These are phyloP conservation scores for Penicillium ucsense DNA, from an alignment of 495 filamentous ascomycete genomes.

Conservation along the genomic window DNA sequence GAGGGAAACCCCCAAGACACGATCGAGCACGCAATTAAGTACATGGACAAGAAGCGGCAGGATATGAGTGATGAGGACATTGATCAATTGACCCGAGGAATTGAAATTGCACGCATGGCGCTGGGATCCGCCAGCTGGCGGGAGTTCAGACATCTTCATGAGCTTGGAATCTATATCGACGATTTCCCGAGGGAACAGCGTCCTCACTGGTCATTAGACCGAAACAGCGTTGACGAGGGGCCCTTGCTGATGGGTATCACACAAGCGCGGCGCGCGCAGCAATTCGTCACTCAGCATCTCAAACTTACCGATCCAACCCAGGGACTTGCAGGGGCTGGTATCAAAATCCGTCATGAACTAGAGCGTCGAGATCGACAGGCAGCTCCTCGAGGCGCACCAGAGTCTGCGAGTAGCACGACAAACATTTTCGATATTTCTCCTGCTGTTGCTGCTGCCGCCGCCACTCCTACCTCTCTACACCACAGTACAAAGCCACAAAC, in stretches of 20 bases:
- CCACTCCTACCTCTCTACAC: constrained; percentile 6
- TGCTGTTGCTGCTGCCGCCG: constrained; percentile 1
- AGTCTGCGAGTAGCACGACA: background rate
- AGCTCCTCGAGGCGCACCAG: background rate
- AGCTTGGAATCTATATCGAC: constrained; percentile 65
- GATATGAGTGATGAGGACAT: constrained; percentile 50
- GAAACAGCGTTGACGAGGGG: constrained; percentile 11
- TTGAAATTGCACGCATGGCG: constrained; percentile 51
- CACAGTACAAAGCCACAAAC: constrained; percentile 18
- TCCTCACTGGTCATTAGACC: constrained; percentile 54
- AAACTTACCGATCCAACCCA: constrained; percentile 35
- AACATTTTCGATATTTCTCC: no score
- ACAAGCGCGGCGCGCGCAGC: constrained; percentile 49
- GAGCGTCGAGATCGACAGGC: constrained; percentile 10
- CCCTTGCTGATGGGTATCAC: constrained; percentile 43
- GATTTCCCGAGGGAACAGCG: constrained; percentile 45
- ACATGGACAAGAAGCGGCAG: constrained; percentile 45
- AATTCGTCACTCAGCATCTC: constrained; percentile 46
- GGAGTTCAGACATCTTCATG: constrained; percentile 56
- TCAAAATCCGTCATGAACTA: constrained; percentile 27
- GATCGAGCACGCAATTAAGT: constrained; percentile 52
- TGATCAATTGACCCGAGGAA: constrained; percentile 47
- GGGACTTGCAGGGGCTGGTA: constrained; percentile 42
- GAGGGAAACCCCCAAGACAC: constrained; percentile 52
- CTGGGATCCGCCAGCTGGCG: constrained; percentile 51